These are phyloP conservation scores for Fraxinus cuspidata DNA, from an alignment of 257 asterid genomes.

Conservation along the genomic window DNA sequence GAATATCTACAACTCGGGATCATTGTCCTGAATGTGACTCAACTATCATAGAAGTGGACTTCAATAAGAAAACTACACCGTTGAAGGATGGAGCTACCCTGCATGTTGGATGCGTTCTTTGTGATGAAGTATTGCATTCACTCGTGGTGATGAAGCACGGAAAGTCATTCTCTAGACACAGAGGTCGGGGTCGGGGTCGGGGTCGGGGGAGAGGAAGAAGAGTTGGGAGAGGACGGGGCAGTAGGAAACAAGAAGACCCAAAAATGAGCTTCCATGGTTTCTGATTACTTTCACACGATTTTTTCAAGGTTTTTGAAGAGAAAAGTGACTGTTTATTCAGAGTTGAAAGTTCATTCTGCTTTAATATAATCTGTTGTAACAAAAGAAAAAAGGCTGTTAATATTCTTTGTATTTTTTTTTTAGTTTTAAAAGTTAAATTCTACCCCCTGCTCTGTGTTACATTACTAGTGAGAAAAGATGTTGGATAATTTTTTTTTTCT, in stretches of 20 bases:
- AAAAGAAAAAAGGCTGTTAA: neutral
- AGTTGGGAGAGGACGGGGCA: conserved; percentile 55
- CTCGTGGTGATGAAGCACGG: conserved; percentile 88
- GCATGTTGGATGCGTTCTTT: conserved; percentile 77
- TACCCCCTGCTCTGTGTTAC: neutral
- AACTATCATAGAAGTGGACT: conserved; percentile 80
- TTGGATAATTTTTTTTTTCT: no score
- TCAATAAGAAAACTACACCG: conserved; percentile 88
- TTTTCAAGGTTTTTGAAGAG: neutral
- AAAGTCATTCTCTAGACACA: conserved; percentile 51
- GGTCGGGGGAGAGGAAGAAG: conserved; percentile 55
- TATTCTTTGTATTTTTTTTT: no score
- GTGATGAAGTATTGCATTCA: conserved; percentile 83
- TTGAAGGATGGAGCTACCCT: conserved; percentile 73
- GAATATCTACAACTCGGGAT: conserved; percentile 68
- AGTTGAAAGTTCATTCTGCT: neutral
- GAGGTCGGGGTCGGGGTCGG: conserved; percentile 74
- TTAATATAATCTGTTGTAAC: neutral
- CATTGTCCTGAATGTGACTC: conserved; percentile 84
- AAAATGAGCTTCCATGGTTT: conserved; percentile 93
- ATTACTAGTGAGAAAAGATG: neutral
- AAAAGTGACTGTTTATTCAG: neutral
- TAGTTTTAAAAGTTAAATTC: no score
- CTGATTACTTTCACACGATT: conserved; percentile 24
- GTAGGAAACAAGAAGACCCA: conserved; percentile 64